phyloP scores from a whole-genome alignment of 495 filamentous ascomycete species.

The Extremus antarcticus region DNA sequence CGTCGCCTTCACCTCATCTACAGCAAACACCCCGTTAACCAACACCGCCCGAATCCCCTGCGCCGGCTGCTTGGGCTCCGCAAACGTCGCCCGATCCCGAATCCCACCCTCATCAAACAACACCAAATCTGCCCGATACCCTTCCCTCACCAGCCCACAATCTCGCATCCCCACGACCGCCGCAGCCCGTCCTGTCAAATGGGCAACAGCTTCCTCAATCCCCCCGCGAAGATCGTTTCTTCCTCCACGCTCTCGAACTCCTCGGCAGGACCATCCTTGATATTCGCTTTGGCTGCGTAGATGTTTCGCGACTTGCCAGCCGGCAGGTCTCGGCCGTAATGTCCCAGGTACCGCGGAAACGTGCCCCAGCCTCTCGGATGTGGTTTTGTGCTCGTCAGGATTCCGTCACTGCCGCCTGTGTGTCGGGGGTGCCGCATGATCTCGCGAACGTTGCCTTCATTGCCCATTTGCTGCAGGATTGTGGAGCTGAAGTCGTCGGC shows the following conservation, averaged over 20 bases:
- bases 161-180: conserved; percentile 5
- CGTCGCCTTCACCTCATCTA: conserved; percentile 10
- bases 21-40: conserved; percentile 12
- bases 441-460: conserved; percentile 13
- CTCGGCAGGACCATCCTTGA: no score
- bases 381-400: conserved; percentile 10
- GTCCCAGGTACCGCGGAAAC: conserved; percentile 13
- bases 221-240: conserved; percentile 10
- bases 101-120: conserved; percentile 10
- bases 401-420: conserved; percentile 13
- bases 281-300: background rate
- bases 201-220: conserved; percentile 12
- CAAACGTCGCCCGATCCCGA: conserved; percentile 12
- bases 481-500: conserved; percentile 13
- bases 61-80: conserved; percentile 8
- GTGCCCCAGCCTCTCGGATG: conserved; percentile 16
- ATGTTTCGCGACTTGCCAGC: conserved; percentile 8
- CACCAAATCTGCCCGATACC: conserved; percentile 12
- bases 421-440: conserved; percentile 12
- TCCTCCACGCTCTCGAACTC: conserved; percentile 10
- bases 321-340: conserved; percentile 11
- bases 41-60: conserved; percentile 9
- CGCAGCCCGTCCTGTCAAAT: conserved; percentile 9
- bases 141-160: conserved; percentile 10
- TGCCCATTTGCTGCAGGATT: conserved; percentile 7